Base-by-base conservation (phyloP, 441 rosid genomes). In the Eruca vesicaria region DNA sequence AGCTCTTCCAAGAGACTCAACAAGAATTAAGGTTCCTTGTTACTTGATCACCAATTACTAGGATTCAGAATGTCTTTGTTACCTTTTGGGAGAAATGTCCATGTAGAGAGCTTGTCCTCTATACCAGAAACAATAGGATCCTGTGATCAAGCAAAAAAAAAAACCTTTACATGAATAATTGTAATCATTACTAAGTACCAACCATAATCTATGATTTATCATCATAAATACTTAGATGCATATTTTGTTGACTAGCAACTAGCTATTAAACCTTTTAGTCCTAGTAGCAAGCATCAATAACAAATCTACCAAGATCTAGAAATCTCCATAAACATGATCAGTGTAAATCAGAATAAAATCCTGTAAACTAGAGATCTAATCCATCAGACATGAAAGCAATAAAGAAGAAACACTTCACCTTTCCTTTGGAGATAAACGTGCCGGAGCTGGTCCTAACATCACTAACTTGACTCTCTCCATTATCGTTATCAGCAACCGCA, bases 31-130 rank as follows among this genome's bases (percentile, higher is more conserved):
- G 61, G 31, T 21, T 67, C 72, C 52, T 20, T n/a, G 58, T 55
- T 29, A 53, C 35, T 53, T 53, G 14, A 72, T 31, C 53, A 41
- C 35, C 2, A 32, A 32, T 32, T 32, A 32, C 53, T 66, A 29
- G 26, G 60, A 63, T 9, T 69, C 16, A 35, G 7, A 35, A 31
- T 50, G 61, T 41, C 11, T 63, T 21, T 65, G 31, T 71, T 63
- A 91, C 96, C 99, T 90, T 88, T 94, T 68, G 97, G 99, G 68
- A 94, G 99, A 76, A 94, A 94, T 56, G 99, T 87, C 99, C 99
- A 94, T 62, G 97, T 83, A 23, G 97, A 82, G 75, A 94, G 89
- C 84, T 94, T 94, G 63, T 90, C 97, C 80, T 94, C 99, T 75
- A 94, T 86, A 36, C 98, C 99, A 15, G 84, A 85, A 83, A 94